Evolutionary conservation across 1,139 yeast genomes (phyloP), one percentile per base, ranked within the genome.

Genomic region (Protomyces lactucae-debilis): DNA sequence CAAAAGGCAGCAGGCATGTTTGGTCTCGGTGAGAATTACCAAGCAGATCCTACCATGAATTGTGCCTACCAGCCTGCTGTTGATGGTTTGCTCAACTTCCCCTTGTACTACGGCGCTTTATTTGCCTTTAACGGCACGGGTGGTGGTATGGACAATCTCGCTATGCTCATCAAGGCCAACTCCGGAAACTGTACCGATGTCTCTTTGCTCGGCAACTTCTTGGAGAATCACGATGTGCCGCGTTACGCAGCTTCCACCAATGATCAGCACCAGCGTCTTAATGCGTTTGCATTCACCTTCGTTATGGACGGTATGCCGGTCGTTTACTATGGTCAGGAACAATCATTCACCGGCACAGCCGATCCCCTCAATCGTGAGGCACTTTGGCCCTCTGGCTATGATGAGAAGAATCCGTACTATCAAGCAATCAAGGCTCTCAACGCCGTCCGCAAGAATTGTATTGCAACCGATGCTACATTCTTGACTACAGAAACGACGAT

Each of bases 351-450:
- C 28, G 68, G 68, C n/a, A 57, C 55, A 6, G 23, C 32, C 3
- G 68, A 66, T 56, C 68, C 68, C 18, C 32, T 51, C 40, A 66
- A 66, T 18, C 67, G 68, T 40, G 67, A 65, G 48, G 64, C 67
- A 5, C 53, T 66, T 25, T 66, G 67, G 67, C 25, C 65, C 1
- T 55, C 68, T 12, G 57, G 53, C 3, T 66, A 66, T 46, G 60
- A 63, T 40, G 55, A 60, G 35, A 56, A 64, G 8, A 59, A 52
- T 21, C 67, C 66, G 3, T 64, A 57, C 54, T 66, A 66, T 57
- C 60, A 60, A 14, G 37, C 55, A 6, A 55, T 66, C 16, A 40
- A 52, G 9, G 43, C 61, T n/a, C 57, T 63, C 18, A 66, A 65
- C 32, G 43, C 40, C 5, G 46, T 66, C 46, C 60, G 68, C 40